Conservation (phyloP, 2,329 filamentous ascomycete genomes). For the Aaosphaeria arxii region DNA sequence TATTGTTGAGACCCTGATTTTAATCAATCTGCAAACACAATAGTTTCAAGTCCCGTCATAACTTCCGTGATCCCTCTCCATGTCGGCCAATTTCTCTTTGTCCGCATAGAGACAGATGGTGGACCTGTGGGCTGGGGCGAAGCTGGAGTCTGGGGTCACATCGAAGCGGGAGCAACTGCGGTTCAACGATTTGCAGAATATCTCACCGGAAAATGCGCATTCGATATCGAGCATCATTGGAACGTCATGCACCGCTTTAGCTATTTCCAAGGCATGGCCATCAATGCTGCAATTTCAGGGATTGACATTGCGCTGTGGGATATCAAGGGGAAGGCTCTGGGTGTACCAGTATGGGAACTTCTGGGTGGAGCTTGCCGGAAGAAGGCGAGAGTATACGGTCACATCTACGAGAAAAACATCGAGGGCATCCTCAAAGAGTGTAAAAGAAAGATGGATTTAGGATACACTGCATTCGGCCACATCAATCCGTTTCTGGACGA, state of each 20-base stretch:
- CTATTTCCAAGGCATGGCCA: conserved; percentile 3
- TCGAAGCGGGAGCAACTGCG: conserved; percentile 1
- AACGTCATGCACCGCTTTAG: conserved; percentile 3
- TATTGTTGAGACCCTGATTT: background rate
- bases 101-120: background rate
- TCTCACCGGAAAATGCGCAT: background rate
- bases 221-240: conserved; percentile 3
- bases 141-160: conserved; percentile 2
- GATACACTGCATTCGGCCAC: conserved; percentile 2
- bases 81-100: conserved; percentile 1
- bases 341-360: conserved; percentile 2
- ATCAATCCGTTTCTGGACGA: conserved; percentile 3
- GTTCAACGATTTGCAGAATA: conserved; percentile 1
- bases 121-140: background rate
- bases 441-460: conserved; percentile 1
- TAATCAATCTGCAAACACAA: background rate
- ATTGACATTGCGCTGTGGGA: conserved; percentile 7
- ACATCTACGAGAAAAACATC: conserved; percentile 1
- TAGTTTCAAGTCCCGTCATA: background rate
- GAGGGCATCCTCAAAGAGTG: background rate
- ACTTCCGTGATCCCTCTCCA: background rate
- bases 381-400: conserved; percentile 3
- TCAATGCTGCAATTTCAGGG: conserved; percentile 4
- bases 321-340: conserved; percentile 1
- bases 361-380: conserved; percentile 1